Conservation (phyloP, 2,329 filamentous ascomycete species). For the Periglandula ipomoeae region DNA sequence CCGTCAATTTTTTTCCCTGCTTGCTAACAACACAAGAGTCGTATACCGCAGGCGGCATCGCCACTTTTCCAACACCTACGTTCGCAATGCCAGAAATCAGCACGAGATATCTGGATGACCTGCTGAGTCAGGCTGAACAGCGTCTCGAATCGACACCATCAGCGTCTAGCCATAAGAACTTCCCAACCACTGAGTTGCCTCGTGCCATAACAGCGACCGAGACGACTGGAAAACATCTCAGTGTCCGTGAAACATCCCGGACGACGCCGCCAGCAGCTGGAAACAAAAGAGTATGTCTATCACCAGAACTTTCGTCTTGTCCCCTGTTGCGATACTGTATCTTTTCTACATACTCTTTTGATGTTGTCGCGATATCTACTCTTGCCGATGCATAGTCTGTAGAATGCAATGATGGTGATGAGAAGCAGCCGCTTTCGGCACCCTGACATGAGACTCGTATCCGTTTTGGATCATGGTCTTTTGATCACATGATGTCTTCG, state of each 20-base stretch:
- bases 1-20: neutral
- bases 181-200: neutral
- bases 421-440: conserved; percentile 27
- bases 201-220: neutral
- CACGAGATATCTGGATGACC: neutral
- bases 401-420: conserved; percentile 26
- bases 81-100: neutral
- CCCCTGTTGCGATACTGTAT: too few relatives aligned
- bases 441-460: conserved; percentile 29
- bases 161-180: neutral
- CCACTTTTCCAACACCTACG: neutral
- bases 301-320: too few relatives aligned
- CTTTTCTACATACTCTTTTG: too few relatives aligned
- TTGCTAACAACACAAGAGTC: neutral
- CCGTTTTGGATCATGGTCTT: conserved; percentile 39
- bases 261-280: neutral
- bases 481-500: conserved; percentile 49
- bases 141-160: neutral
- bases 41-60: neutral
- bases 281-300: neutral
- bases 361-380: too few relatives aligned
- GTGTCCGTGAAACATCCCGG: neutral
- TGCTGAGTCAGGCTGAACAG: conserved; percentile 1
- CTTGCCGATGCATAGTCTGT: too few relatives aligned
- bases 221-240: neutral